These are phyloP conservation scores for Spathaspora sp. DNA, from an alignment of 805 yeast species.

Conservation along the genomic window DNA sequence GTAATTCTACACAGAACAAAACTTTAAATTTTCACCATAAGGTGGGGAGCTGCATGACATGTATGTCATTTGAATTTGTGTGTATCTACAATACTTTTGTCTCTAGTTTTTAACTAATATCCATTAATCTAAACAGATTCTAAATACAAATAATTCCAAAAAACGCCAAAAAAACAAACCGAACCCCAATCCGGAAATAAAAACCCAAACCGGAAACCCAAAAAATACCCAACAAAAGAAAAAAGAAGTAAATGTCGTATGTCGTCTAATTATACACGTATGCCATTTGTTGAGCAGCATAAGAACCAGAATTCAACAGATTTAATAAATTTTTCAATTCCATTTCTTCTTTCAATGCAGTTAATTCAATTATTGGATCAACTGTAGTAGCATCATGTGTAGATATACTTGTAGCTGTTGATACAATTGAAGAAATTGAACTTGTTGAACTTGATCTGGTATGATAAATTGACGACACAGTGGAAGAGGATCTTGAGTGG, in stretches of 20 bases:
- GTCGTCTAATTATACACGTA: conserved; percentile 2
- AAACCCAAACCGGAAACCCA: neutral
- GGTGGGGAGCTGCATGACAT: neutral
- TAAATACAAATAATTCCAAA: neutral
- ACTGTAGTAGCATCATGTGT: conserved; percentile 10
- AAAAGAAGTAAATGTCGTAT: neutral
- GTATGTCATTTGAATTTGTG: neutral
- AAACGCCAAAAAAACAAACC: neutral
- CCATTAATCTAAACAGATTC: neutral
- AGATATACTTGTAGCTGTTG: conserved; percentile 4
- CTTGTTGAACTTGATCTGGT: conserved; percentile 15
- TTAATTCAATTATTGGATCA: conserved; percentile 32
- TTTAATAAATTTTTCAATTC: conserved; percentile 26
- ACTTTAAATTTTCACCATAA: neutral
- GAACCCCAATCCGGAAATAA: too few species aligned
- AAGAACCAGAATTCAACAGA: conserved; percentile 6
- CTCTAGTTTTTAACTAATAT: neutral
- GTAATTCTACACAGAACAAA: neutral
- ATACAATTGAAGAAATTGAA: conserved; percentile 15
- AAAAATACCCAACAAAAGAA: neutral
- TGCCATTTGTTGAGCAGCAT: conserved; percentile 4
- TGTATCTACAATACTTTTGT: neutral
- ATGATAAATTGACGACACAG: conserved; percentile 6
- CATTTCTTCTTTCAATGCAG: conserved; percentile 33
- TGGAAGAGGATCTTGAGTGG: conserved; percentile 15